Conservation (phyloP, 192 early-diverging fungal species). For the Gaertneriomyces semiglobifer region DNA sequence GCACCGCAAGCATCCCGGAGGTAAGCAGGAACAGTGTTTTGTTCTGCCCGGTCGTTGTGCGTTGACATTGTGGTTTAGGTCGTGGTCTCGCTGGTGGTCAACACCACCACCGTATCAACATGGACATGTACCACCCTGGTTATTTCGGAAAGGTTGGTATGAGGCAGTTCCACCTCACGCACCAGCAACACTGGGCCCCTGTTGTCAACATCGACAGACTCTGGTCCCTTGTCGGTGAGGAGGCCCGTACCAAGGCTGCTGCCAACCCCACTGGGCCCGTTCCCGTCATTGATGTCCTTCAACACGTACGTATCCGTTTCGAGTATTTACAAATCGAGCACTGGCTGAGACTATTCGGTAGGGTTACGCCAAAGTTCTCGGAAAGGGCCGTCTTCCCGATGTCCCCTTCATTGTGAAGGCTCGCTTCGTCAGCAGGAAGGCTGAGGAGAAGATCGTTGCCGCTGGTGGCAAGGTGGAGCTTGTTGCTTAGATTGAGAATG, state of each 20-base stretch:
- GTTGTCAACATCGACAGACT: constrained; percentile 92
- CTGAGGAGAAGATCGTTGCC: constrained; percentile 98
- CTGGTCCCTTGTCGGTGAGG: constrained; percentile 85
- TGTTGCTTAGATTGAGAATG: constrained; percentile 40
- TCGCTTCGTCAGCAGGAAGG: constrained; percentile 82
- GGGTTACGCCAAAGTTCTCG: constrained; percentile 96
- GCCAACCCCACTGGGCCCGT: constrained; percentile 79
- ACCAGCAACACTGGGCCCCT: constrained; percentile 80
- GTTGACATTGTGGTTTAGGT: constrained; percentile 17
- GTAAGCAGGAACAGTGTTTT: too few species aligned
- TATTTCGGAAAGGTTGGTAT: constrained; percentile 99
- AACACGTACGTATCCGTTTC: constrained; percentile 38
- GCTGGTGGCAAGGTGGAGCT: constrained; percentile 79
- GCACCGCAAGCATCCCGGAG: constrained; percentile 99
- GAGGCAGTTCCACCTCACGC: constrained; percentile 97
- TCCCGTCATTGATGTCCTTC: constrained; percentile 87
- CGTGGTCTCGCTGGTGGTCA: constrained; percentile 99
- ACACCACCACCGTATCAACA: constrained; percentile 99
- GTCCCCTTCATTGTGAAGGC: constrained; percentile 95
- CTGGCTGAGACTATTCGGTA: constrained; percentile 17
- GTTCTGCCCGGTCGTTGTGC: too few species aligned
- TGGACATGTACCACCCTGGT: constrained; percentile 99
- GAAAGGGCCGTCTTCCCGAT: constrained; percentile 83
- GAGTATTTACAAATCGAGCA: too few species aligned
- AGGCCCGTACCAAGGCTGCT: constrained; percentile 75